A percentile compares a stretch with the other conserved stretches of the same genome.
phyloP scores from a whole-genome alignment of 257 asterid species.

The Catharanthus roseus region DNA sequence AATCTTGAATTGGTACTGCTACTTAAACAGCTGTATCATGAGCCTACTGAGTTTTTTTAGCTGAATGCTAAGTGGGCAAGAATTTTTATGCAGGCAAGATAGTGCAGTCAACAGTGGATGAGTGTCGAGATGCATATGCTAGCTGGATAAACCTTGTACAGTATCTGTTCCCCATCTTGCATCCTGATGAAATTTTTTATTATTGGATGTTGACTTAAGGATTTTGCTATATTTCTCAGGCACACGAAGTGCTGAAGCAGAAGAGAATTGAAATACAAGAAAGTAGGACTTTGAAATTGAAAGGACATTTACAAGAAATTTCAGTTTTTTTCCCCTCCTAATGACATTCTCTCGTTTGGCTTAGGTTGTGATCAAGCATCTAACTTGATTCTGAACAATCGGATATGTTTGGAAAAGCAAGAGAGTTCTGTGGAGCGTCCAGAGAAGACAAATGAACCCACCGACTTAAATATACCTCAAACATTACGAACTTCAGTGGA shows the following conservation, averaged over 20 bases:
- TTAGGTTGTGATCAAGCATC: constrained; percentile 28
- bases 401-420: constrained; percentile 24
- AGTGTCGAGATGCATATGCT: constrained; percentile 79
- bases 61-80: constrained; percentile 22
- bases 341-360: constrained; percentile 2
- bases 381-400: constrained; percentile 34
- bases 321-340: background rate
- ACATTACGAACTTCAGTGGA: constrained; percentile 26
- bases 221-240: constrained; percentile 50
- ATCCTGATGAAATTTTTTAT: constrained; percentile 7
- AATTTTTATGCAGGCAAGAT: constrained; percentile 77
- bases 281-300: constrained; percentile 39
- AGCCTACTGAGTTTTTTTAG: constrained; percentile 5
- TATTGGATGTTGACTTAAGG: constrained; percentile 11
- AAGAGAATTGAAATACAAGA: constrained; percentile 62
- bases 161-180: constrained; percentile 16
- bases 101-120: constrained; percentile 89
- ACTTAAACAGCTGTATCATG: background rate
- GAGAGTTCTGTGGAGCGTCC: constrained; percentile 5
- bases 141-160: constrained; percentile 73
- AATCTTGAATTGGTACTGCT: background rate
- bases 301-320: background rate
- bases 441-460: constrained; percentile 29
- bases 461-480: constrained; percentile 25
- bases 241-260: constrained; percentile 71